Percentiles rank a stretch among this genome's conserved stretches.
These are phyloP conservation scores for Tuctoria greenei DNA, from an alignment of 176 grass and related monocot species.

Conservation along the genomic window DNA sequence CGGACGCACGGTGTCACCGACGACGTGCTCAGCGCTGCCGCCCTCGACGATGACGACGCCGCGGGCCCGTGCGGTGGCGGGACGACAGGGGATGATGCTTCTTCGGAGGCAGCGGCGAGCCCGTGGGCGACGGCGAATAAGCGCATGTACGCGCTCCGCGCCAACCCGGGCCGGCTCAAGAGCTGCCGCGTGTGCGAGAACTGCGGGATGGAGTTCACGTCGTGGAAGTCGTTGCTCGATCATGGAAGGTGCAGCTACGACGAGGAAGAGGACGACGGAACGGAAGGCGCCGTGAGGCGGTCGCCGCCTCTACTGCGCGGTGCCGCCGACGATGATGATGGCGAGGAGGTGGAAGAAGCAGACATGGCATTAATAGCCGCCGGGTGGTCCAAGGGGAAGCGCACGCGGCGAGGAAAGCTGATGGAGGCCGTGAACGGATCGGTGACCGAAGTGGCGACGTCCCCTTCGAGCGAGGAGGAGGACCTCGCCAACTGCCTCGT, in stretches of 20 bases:
- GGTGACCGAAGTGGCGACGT: not conserved
- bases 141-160: constrained; percentile 58
- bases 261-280: constrained; percentile 8
- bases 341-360: not conserved
- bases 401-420: constrained; percentile 49
- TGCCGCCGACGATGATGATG: not conserved
- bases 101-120: constrained; percentile 12
- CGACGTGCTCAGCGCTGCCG: constrained; percentile 15
- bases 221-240: constrained; percentile 67
- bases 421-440: not conserved
- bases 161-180: constrained; percentile 46
- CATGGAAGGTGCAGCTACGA: constrained; percentile 49
- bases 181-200: constrained; percentile 55
- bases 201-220: constrained; percentile 66
- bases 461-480: constrained; percentile 52
- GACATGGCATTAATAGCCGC: not conserved
- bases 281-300: not conserved
- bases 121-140: constrained; percentile 15
- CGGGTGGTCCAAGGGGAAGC: constrained; percentile 60
- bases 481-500: constrained; percentile 68
- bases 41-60: not conserved
- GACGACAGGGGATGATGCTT: not conserved
- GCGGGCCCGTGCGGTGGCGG: not conserved
- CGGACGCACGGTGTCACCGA: constrained; percentile 54
- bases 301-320: not conserved